Percentiles rank a stretch among this genome's conserved stretches.
phyloP scores from a whole-genome alignment of 2,329 filamentous ascomycete species.

The Colletotrichum sidae region DNA sequence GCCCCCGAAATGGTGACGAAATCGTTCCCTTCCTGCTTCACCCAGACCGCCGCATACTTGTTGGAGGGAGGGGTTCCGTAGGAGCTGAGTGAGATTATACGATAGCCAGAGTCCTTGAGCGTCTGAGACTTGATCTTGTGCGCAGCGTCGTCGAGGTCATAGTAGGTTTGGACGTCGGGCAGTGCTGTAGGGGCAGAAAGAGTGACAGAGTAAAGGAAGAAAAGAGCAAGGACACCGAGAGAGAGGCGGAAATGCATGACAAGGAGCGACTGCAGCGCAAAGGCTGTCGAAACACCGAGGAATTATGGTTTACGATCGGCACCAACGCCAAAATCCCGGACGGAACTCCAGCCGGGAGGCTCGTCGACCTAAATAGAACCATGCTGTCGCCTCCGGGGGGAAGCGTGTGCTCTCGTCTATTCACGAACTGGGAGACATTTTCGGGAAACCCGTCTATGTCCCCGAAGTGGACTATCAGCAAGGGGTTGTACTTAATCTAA shows the following conservation, averaged over 20 bases:
- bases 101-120: constrained; percentile 30
- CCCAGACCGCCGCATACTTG: constrained; percentile 36
- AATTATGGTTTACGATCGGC: too few species aligned
- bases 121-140: constrained; percentile 15
- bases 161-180: constrained; percentile 11
- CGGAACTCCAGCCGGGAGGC: too few species aligned
- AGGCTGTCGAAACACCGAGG: constrained; percentile 1
- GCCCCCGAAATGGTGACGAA: constrained; percentile 31
- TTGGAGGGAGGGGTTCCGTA: constrained; percentile 22
- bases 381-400: too few species aligned
- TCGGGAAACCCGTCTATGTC: too few species aligned
- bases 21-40: constrained; percentile 3
- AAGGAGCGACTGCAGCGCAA: constrained; percentile 22
- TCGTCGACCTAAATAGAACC: too few species aligned
- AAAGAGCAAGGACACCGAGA: constrained; percentile 19
- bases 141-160: constrained; percentile 16
- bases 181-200: constrained; percentile 8
- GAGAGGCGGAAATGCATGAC: constrained; percentile 8
- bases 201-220: constrained; percentile 12
- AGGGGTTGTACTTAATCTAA: too few species aligned
- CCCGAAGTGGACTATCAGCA: too few species aligned
- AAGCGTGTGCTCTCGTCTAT: too few species aligned
- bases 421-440: too few species aligned
- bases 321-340: too few species aligned
- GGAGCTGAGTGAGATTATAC: constrained; percentile 36